Base-by-base conservation (phyloP, 1,284 basidiomycete species). In the Mycosarcoma maydis region DNA sequence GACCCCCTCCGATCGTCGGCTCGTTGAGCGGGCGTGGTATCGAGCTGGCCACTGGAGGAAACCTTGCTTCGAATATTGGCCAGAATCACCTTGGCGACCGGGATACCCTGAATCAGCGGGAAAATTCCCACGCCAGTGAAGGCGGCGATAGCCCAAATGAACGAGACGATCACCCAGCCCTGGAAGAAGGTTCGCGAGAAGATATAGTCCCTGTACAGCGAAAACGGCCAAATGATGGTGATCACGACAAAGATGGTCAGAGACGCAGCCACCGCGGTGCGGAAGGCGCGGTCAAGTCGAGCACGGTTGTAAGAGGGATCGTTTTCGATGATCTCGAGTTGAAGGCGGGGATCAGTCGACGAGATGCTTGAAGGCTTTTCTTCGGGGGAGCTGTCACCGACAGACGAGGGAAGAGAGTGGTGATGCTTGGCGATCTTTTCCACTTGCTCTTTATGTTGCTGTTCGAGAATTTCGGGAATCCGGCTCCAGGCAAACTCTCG, bases 141-240 rank as follows among this genome's bases (percentile, higher is more conserved):
- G 3, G 60, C 73, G 16, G 75, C 32, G 38, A 74, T 43, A 6
- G 75, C 76, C 79, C 79, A 81, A 36, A 78, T 69, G 44, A 78
- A 59, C 6, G 57, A 57, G 22, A 80, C 78, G 3, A 73, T 58
- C 10, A 78, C 59, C 79, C 79, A 81, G 19, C 79, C 79, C 10
- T 57, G 48, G 47, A 81, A 80, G 59, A 81, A 82, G n/a, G 40
- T 48, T 24, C 53, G 51, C 9, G 60, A 57, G 51, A 82, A 82
- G 44, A 80, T 72, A 67, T 80, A 80, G 52, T 73, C 67, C 8
- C 79, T 64, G 55, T 80, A 82, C 37, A 82, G 72, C 9, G 64
- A 64, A 33, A 80, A 75, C 2, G 80, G 80, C 73, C 73, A 80
- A 33, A 82, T 73, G 56, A 81, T 69, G 54, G 77, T 76, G 46